A percentile compares a stretch with the other conserved stretches of the same genome.
Conservation (phyloP, 106 monocot species). For the Apostasia ramifera region DNA sequence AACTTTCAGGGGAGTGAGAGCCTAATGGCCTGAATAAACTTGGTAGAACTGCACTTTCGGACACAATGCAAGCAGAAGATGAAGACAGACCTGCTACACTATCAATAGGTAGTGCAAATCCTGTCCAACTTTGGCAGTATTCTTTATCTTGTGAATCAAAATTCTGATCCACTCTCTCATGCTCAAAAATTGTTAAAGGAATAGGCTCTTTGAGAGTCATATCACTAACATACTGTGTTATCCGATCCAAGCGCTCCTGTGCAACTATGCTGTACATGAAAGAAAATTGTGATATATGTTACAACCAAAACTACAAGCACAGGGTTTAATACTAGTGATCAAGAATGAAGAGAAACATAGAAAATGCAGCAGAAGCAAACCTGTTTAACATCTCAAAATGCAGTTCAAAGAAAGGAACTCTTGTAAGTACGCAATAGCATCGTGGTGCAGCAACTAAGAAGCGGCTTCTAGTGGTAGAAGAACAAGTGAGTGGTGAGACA, state of each 20-base stretch:
- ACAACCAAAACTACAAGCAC: background rate
- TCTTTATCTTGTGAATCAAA: slow-evolving; percentile 27
- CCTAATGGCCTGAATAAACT: slow-evolving; percentile 37
- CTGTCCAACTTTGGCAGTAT: slow-evolving; percentile 44
- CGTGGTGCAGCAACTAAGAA: slow-evolving; percentile 94
- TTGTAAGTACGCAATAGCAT: slow-evolving; percentile 92
- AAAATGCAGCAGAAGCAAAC: slow-evolving; percentile 29
- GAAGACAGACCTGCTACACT: slow-evolving; percentile 42
- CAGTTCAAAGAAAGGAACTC: slow-evolving; percentile 94
- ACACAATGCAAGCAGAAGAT: slow-evolving; percentile 25
- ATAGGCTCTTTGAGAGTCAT: slow-evolving; percentile 48
- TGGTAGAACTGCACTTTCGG: slow-evolving; percentile 37
- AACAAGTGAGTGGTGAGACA: slow-evolving; percentile 35
- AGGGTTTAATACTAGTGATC: background rate
- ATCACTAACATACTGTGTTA: slow-evolving; percentile 79
- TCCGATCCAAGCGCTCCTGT: slow-evolving; percentile 89
- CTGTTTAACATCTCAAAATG: slow-evolving; percentile 99
- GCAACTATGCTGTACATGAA: slow-evolving; percentile 65
- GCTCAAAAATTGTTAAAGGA: slow-evolving; percentile 26
- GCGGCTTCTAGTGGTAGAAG: slow-evolving; percentile 48
- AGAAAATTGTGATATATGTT: slow-evolving; percentile 11
- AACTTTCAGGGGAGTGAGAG: slow-evolving; percentile 77
- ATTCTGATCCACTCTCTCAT: slow-evolving; percentile 39
- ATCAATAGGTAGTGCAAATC: slow-evolving; percentile 55
- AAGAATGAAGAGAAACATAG: slow-evolving; percentile 1